Evolutionary conservation across 495 filamentous ascomycete species (phyloP).

Genomic region (Annulohypoxylon nitens): DNA sequence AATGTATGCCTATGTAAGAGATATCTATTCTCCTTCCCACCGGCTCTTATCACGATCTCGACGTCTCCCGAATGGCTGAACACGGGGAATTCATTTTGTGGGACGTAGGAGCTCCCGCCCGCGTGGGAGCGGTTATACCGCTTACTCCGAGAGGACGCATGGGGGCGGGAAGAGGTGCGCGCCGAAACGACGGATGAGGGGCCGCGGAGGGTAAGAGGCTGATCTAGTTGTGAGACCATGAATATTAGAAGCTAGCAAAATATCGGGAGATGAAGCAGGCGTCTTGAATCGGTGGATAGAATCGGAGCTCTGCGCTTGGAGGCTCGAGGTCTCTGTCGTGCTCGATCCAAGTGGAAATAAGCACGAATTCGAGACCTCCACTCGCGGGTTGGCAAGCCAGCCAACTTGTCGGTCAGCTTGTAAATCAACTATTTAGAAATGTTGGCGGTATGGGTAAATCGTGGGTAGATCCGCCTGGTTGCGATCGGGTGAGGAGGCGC

Average conservation of each 20-base stretch:
- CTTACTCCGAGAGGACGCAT: constrained; percentile 65
- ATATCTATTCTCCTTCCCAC: constrained; percentile 82
- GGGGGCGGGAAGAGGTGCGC: constrained; percentile 58
- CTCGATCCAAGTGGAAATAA: constrained; percentile 3
- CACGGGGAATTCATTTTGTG: constrained; percentile 91
- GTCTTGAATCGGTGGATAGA: constrained; percentile 21
- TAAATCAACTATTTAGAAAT: not conserved
- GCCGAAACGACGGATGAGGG: constrained; percentile 69
- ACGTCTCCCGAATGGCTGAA: constrained; percentile 93
- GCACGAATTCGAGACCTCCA: constrained; percentile 7
- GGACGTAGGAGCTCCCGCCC: constrained; percentile 76
- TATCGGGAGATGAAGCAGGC: constrained; percentile 7
- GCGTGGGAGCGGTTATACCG: constrained; percentile 84
- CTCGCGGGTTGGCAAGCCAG: constrained; percentile 11
- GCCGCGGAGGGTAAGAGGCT: constrained; percentile 67
- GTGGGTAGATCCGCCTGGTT: constrained; percentile 29
- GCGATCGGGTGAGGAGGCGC: constrained; percentile 36
- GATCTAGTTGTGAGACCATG: constrained; percentile 84
- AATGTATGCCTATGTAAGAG: constrained; percentile 87
- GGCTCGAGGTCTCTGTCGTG: constrained; percentile 3
- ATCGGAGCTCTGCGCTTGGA: not conserved
- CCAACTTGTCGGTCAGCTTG: constrained; percentile 9
- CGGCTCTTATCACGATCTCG: constrained; percentile 81
- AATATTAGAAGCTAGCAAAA: constrained; percentile 42
- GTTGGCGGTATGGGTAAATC: constrained; percentile 17